A percentile compares a stretch with the other conserved stretches of the same genome.
Evolutionary conservation across 2,329 filamentous ascomycete genomes (phyloP).

Genomic region (Epichloe gansuensis): DNA sequence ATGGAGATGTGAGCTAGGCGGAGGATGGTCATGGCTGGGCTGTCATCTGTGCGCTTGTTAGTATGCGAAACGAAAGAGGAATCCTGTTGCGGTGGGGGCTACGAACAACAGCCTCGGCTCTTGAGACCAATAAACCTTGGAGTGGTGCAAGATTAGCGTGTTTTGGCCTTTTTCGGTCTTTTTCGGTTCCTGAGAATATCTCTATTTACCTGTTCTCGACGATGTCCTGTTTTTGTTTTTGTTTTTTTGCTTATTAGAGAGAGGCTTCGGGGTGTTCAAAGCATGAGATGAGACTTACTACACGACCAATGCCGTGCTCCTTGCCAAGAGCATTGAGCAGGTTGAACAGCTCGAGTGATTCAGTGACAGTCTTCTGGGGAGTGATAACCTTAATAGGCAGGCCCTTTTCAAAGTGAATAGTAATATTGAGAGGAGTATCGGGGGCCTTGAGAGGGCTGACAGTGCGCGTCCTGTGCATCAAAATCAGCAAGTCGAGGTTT

Average conservation of each 20-base stretch:
- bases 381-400: background rate
- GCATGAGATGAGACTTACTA: background rate
- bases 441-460: slow-evolving; percentile 1
- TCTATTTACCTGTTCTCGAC: slow-evolving; percentile 1
- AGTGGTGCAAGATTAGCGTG: background rate
- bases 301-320: background rate
- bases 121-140: background rate
- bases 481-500: background rate
- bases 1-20: background rate
- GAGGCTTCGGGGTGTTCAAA: too few relatives aligned
- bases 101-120: slow-evolving; percentile 1
- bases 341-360: background rate
- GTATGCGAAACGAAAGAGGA: background rate
- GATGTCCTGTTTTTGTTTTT: background rate
- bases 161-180: background rate
- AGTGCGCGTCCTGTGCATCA: slow-evolving; percentile 1
- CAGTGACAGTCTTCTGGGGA: background rate
- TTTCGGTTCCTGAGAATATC: background rate
- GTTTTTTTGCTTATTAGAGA: background rate
- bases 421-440: background rate
- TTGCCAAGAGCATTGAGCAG: background rate
- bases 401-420: slow-evolving; percentile 1
- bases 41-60: background rate
- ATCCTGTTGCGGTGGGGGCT: background rate
- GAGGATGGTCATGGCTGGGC: slow-evolving; percentile 2